Conservation (phyloP, 306 rosid genomes). For the Argentina anserina region DNA sequence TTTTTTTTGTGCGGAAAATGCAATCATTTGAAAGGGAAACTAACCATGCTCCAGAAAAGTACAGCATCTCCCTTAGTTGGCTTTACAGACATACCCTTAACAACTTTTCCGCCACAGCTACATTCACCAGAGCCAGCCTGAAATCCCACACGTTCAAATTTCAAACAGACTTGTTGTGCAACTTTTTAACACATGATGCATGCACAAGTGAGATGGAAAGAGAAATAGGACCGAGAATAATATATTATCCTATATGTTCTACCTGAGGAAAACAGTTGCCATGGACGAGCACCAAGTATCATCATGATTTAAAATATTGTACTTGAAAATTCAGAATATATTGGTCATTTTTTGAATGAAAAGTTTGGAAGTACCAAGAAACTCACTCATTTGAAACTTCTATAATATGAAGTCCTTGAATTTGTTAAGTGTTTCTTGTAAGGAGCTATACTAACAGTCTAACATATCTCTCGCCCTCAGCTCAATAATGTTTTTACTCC, state of each 20-base stretch:
- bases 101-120: constrained; percentile 77
- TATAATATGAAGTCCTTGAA: neutral
- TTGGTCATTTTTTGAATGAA: neutral
- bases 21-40: constrained; percentile 23
- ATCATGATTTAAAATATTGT: neutral
- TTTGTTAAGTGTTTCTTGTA: neutral
- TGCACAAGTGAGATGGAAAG: neutral
- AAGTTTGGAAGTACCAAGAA: neutral
- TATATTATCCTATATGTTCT: neutral
- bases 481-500: neutral
- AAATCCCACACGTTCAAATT: constrained; percentile 8
- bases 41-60: constrained; percentile 98
- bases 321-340: neutral
- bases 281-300: neutral
- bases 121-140: constrained; percentile 94
- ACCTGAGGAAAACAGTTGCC: neutral
- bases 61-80: constrained; percentile 87
- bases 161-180: neutral
- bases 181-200: neutral
- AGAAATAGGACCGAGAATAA: neutral
- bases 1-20: neutral
- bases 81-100: constrained; percentile 68
- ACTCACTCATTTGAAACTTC: no score
- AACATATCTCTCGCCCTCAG: neutral
- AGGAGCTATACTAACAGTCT: neutral